Conservation (phyloP, 2,329 filamentous ascomycete species). For the Mariannaea elegans region DNA sequence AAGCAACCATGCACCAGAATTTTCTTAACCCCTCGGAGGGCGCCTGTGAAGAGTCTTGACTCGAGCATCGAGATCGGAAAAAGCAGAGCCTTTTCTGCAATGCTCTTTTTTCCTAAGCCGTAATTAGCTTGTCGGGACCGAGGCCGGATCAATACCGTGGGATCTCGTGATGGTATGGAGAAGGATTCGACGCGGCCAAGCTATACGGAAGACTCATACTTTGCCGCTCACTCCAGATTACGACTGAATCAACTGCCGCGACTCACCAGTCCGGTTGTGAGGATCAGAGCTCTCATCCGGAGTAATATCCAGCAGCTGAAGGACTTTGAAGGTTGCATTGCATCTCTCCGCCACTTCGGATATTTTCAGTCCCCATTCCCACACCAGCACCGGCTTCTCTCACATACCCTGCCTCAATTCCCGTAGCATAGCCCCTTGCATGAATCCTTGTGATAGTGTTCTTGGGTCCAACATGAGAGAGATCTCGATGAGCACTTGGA, state of each 20-base stretch:
- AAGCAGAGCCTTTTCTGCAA: too few species aligned
- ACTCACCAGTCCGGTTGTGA: neutral
- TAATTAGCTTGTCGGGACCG: too few species aligned
- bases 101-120: too few species aligned
- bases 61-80: neutral
- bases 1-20: conserved; percentile 27
- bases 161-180: too few species aligned
- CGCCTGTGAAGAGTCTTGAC: conserved; percentile 12
- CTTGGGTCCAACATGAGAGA: neutral
- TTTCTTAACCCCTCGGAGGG: conserved; percentile 13
- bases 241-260: too few species aligned
- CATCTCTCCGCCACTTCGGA: neutral
- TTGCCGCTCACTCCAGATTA: too few species aligned
- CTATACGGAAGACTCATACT: too few species aligned
- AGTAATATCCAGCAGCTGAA: neutral
- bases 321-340: neutral
- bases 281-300: neutral
- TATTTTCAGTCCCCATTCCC: neutral
- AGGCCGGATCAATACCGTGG: too few species aligned
- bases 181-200: too few species aligned
- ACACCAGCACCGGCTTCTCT: neutral
- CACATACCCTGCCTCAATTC: neutral
- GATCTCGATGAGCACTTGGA: neutral
- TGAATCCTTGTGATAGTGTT: neutral
- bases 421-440: neutral